Percentiles rank a stretch among this genome's conserved stretches.
phyloP scores from a whole-genome alignment of 306 rosid genomes.

The Trifolium pratense region DNA sequence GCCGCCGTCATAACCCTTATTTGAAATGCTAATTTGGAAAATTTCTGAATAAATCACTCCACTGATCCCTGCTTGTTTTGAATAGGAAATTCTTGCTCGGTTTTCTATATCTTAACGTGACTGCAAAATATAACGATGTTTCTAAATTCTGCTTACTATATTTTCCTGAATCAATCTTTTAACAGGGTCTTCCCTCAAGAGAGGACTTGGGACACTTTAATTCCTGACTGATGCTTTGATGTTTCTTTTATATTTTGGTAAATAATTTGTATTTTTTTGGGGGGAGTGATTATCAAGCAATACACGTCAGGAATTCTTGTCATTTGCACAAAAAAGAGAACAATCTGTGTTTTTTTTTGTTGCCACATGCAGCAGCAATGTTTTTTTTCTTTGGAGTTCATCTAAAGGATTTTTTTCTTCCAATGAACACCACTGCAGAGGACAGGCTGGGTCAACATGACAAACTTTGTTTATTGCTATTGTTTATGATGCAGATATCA shows the following conservation, averaged over 20 bases:
- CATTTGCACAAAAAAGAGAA: constrained; percentile 23
- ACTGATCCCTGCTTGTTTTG: constrained; percentile 13
- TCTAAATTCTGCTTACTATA: background rate
- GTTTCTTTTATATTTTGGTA: too few relatives aligned
- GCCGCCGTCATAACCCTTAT: background rate
- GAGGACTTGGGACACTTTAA: constrained; percentile 4
- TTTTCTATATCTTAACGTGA: constrained; percentile 6
- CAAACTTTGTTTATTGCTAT: constrained; percentile 29
- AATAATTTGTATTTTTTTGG: background rate
- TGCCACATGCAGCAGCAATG: constrained; percentile 6
- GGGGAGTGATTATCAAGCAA: background rate
- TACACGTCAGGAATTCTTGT: constrained; percentile 23
- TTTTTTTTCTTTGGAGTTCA: background rate
- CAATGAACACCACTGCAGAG: background rate
- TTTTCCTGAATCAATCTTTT: constrained; percentile 24
- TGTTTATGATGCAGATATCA: constrained; percentile 72
- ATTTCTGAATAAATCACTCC: background rate
- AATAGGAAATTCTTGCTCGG: constrained; percentile 5
- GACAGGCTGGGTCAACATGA: background rate
- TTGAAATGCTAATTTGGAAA: background rate
- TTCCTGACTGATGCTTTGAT: too few relatives aligned
- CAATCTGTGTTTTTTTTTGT: background rate
- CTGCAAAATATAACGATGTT: constrained; percentile 21
- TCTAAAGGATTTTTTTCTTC: background rate
- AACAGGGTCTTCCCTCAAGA: constrained; percentile 7